phyloP scores from a whole-genome alignment of 495 filamentous ascomycete species.

The Penicillium turbatum region DNA sequence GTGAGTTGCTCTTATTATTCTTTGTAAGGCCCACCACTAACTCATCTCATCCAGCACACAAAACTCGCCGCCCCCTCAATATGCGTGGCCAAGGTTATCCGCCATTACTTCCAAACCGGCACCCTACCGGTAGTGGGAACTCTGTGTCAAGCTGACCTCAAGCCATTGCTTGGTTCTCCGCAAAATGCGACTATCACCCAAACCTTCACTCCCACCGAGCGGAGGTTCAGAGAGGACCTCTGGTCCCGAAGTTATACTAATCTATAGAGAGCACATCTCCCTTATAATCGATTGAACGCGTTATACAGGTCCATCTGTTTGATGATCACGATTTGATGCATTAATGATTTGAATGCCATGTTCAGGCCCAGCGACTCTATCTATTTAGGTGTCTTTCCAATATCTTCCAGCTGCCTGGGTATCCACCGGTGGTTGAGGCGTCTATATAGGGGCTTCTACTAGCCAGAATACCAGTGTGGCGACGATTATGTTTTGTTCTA shows the following conservation, averaged over 20 bases:
- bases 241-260: background rate
- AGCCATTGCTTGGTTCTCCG: slow-evolving; percentile 25
- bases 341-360: background rate
- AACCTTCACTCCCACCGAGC: slow-evolving; percentile 13
- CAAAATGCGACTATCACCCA: background rate
- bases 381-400: background rate
- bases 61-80: slow-evolving; percentile 44
- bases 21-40: background rate
- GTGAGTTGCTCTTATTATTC: slow-evolving; percentile 34
- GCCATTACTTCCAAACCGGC: slow-evolving; percentile 47
- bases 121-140: slow-evolving; percentile 39
- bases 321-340: background rate
- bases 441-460: no score
- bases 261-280: background rate
- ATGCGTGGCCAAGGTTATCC: slow-evolving; percentile 42
- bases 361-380: background rate
- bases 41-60: slow-evolving; percentile 36
- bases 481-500: no score
- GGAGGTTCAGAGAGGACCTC: slow-evolving; percentile 16
- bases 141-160: slow-evolving; percentile 38
- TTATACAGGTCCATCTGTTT: no score
- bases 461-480: no score
- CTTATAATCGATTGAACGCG: no score
- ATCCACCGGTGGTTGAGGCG: no score
- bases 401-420: no score